Evolutionary conservation across 1,284 basidiomycete genomes (phyloP).

Genomic region (Ganoderma lingzhi): DNA sequence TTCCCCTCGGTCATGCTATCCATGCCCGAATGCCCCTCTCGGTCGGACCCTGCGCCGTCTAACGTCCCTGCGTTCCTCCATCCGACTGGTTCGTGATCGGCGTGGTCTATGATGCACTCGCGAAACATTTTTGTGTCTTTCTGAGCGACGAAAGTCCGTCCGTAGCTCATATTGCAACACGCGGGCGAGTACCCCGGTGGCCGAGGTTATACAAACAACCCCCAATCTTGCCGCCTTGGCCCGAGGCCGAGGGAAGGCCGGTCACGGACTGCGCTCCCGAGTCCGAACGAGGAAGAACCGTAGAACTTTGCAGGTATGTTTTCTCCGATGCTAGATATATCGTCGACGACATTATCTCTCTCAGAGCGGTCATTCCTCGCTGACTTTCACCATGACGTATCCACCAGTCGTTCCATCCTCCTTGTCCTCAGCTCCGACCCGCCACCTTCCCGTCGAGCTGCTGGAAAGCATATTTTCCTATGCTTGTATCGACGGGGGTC

Average conservation of each 20-base stretch:
- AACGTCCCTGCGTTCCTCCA: not conserved
- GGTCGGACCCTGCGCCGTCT: not conserved
- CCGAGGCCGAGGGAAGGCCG: not conserved
- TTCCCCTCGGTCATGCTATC: not conserved
- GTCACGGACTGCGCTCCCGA: not conserved
- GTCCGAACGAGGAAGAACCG: not conserved
- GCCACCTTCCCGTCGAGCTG: constrained; percentile 19
- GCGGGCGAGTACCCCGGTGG: constrained; percentile 6
- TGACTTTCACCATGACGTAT: not conserved
- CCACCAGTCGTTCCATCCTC: not conserved
- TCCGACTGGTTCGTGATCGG: not conserved
- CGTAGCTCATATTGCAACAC: not conserved
- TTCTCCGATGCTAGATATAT: not conserved
- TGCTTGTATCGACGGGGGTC: constrained; percentile 25
- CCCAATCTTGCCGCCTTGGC: not conserved
- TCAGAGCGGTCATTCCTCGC: not conserved
- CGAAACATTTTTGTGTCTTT: not conserved
- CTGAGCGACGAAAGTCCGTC: not conserved
- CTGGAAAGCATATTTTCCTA: constrained; percentile 17
- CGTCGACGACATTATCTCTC: not conserved
- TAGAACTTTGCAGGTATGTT: not conserved
- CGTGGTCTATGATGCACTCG: not conserved
- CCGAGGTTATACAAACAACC: not conserved
- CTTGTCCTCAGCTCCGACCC: not conserved
- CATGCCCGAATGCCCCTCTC: not conserved